Evolutionary conservation across 768 basidiomycete genomes (phyloP).

Genomic region (Auricularia cornea): DNA sequence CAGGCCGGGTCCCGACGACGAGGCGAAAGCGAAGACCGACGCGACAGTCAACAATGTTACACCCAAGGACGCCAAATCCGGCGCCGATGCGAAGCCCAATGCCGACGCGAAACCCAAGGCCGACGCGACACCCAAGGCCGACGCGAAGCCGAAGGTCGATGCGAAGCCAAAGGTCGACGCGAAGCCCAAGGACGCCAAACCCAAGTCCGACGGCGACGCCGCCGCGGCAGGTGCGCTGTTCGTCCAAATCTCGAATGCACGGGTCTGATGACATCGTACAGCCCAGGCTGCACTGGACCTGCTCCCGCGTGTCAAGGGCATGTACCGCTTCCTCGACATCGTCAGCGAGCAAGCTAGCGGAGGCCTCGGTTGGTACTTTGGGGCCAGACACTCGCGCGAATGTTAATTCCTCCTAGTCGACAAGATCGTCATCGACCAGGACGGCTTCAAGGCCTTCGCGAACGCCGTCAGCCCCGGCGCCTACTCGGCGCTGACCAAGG

Average conservation of each 20-base stretch:
- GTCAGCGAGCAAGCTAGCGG: constrained; percentile 43
- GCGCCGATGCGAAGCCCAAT: no score
- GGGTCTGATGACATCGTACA: no score
- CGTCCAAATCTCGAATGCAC: no score
- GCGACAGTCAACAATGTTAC: background rate
- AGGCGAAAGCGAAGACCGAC: background rate
- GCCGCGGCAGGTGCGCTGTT: no score
- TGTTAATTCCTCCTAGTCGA: constrained; percentile 32
- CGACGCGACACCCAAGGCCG: no score
- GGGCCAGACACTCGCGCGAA: background rate
- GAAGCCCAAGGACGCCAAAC: no score
- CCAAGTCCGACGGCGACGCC: no score
- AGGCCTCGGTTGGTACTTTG: constrained; percentile 36
- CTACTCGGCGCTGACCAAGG: constrained; percentile 44
- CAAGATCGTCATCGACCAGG: constrained; percentile 53
- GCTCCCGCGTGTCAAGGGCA: constrained; percentile 28
- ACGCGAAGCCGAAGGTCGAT: no score
- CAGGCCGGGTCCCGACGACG: no score
- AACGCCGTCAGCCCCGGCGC: constrained; percentile 42
- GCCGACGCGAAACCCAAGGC: no score
- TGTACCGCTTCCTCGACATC: constrained; percentile 47
- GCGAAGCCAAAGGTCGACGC: no score
- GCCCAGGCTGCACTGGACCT: constrained; percentile 3
- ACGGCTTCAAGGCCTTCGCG: constrained; percentile 39
- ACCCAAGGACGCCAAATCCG: no score